Evolutionary conservation across 192 early-diverging fungal genomes (phyloP).

Genomic region (Coemansia sp.): DNA sequence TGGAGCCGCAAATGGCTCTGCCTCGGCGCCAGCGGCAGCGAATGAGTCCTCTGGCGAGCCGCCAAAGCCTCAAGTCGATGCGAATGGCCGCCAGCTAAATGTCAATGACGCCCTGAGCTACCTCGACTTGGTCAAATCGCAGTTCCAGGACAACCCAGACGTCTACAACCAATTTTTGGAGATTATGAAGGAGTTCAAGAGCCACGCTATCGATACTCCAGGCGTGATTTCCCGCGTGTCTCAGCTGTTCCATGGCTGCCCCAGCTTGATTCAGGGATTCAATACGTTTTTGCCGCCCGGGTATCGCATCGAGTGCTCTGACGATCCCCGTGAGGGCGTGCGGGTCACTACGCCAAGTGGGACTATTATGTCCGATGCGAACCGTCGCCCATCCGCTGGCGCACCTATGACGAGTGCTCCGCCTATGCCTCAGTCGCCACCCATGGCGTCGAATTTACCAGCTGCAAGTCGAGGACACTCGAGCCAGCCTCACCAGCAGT

Average conservation of each 20-base stretch:
- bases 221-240: slow-evolving; percentile 98
- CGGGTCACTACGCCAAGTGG: slow-evolving; percentile 88
- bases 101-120: slow-evolving; percentile 96
- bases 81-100: slow-evolving; percentile 46
- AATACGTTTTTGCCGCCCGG: slow-evolving; percentile 99
- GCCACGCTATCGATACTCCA: slow-evolving; percentile 93
- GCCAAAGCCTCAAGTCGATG: slow-evolving; percentile 28
- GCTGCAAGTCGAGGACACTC: slow-evolving; percentile 8
- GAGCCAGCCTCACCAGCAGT: slow-evolving; percentile 33
- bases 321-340: slow-evolving; percentile 78
- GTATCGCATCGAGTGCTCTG: slow-evolving; percentile 91
- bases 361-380: slow-evolving; percentile 48
- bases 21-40: slow-evolving; percentile 1
- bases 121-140: slow-evolving; percentile 93
- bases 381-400: slow-evolving; percentile 22
- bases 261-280: slow-evolving; percentile 92
- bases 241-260: slow-evolving; percentile 88
- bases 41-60: not conserved
- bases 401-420: not conserved
- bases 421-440: slow-evolving; percentile 22
- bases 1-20: not conserved
- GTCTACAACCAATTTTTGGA: slow-evolving; percentile 98
- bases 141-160: slow-evolving; percentile 90
- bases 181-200: slow-evolving; percentile 99
- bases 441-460: slow-evolving; percentile 4